These are phyloP conservation scores for Eragrostis nindensis DNA, from an alignment of 176 grass and related monocot species.

Conservation along the genomic window DNA sequence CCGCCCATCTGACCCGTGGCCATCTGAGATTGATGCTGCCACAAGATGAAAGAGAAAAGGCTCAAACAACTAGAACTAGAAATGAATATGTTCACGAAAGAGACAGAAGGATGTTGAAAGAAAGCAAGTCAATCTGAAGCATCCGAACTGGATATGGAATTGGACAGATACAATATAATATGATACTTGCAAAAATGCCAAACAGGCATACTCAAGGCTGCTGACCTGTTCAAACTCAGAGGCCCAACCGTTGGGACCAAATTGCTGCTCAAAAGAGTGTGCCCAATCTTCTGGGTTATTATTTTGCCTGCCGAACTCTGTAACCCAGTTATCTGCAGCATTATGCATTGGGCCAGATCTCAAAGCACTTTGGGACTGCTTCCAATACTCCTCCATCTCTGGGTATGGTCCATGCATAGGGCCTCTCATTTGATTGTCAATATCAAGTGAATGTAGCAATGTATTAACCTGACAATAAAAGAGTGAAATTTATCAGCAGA, in stretches of 20 bases:
- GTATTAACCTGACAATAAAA: slow-evolving; percentile 80
- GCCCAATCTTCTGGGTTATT: slow-evolving; percentile 88
- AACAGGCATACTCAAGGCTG: slow-evolving; percentile 23
- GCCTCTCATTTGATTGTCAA: slow-evolving; percentile 74
- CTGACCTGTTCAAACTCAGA: slow-evolving; percentile 95
- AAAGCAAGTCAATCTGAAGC: slow-evolving; percentile 5
- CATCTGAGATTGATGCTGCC: slow-evolving; percentile 85
- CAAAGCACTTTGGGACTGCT: slow-evolving; percentile 74
- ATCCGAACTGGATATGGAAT: slow-evolving; percentile 5
- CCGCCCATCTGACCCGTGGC: slow-evolving; percentile 66
- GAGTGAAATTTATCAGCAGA: slow-evolving; percentile 35
- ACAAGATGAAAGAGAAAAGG: slow-evolving; percentile 25
- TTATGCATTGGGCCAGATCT: slow-evolving; percentile 71
- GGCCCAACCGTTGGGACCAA: slow-evolving; percentile 95
- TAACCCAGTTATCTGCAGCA: slow-evolving; percentile 85
- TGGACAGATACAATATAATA: background rate
- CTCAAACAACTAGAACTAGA: slow-evolving; percentile 24
- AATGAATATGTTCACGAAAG: slow-evolving; percentile 39
- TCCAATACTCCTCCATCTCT: slow-evolving; percentile 97
- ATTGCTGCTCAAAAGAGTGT: slow-evolving; percentile 85
- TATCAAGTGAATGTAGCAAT: slow-evolving; percentile 91
- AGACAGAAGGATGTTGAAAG: slow-evolving; percentile 27
- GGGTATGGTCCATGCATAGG: slow-evolving; percentile 71
- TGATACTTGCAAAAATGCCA: slow-evolving; percentile 19
- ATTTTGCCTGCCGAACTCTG: slow-evolving; percentile 77